Evolutionary conservation across 2,329 filamentous ascomycete genomes (phyloP).

Genomic region (Botrytis squamosa): DNA sequence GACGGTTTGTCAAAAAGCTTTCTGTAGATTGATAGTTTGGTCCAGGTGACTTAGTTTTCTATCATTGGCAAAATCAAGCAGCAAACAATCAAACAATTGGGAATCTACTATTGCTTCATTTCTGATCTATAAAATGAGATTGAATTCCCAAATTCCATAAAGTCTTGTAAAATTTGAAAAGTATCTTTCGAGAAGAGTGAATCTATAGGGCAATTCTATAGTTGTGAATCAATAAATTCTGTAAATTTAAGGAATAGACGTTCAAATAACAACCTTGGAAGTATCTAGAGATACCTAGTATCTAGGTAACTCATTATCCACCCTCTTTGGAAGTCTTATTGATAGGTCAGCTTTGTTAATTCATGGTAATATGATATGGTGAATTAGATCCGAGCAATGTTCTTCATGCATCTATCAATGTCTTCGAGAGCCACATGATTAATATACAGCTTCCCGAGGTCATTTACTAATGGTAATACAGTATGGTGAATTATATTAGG

Average conservation of each 20-base stretch:
- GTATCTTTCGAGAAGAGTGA: background rate
- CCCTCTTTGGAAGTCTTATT: background rate
- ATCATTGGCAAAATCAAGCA: background rate
- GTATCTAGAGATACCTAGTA: background rate
- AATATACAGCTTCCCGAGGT: background rate
- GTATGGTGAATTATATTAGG: background rate
- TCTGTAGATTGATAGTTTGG: background rate
- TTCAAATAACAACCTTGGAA: background rate
- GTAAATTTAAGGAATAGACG: background rate
- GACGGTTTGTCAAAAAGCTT: background rate
- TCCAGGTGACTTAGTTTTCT: background rate
- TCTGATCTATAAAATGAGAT: background rate
- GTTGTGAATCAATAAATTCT: background rate
- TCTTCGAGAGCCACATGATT: background rate
- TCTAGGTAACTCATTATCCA: rapidly evolving
- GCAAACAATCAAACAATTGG: background rate
- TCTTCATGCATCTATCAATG: background rate
- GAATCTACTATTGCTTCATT: background rate
- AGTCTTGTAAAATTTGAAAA: background rate
- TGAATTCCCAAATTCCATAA: too few relatives aligned
- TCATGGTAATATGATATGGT: background rate
- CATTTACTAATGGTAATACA: background rate
- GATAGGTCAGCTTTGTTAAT: background rate
- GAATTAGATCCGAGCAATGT: background rate
- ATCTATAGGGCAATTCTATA: background rate